phyloP scores from a whole-genome alignment of 495 filamentous ascomycete species.

The Aspergillus nanangensis region DNA sequence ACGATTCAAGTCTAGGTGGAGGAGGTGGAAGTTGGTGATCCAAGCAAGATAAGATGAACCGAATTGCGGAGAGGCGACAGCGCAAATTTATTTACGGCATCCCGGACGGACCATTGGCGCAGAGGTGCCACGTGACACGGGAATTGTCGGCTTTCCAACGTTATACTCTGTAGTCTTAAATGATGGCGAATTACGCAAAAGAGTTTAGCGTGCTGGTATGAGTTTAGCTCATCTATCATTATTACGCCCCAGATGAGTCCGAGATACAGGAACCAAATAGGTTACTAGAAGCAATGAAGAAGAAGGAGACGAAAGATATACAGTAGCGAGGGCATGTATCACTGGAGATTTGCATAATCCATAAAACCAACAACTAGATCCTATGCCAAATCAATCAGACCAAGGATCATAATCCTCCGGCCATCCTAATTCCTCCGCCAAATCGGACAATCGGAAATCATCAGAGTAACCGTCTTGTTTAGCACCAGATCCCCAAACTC shows the following conservation, averaged over 20 bases:
- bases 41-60: not conserved
- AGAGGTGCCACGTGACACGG: constrained; percentile 18
- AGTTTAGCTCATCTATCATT: no score
- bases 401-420: constrained; percentile 5
- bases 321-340: not conserved
- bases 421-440: constrained; percentile 3
- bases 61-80: constrained; percentile 12
- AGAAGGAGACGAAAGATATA: not conserved
- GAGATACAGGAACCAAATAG: not conserved
- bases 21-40: no score
- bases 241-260: no score
- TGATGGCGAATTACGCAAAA: no score
- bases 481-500: not conserved
- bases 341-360: not conserved
- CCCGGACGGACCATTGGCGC: constrained; percentile 10
- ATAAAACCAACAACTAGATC: not conserved
- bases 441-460: constrained; percentile 3
- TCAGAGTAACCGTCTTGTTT: not conserved
- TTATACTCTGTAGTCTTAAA: no score
- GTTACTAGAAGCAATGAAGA: not conserved
- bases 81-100: constrained; percentile 33
- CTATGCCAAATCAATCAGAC: constrained; percentile 1
- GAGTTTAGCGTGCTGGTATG: no score
- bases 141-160: no score
- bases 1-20: not conserved